Percentiles rank a stretch among this genome's conserved stretches.
Conservation (phyloP, 768 basidiomycete genomes). For the Lanmaoa pseudosensibilis region DNA sequence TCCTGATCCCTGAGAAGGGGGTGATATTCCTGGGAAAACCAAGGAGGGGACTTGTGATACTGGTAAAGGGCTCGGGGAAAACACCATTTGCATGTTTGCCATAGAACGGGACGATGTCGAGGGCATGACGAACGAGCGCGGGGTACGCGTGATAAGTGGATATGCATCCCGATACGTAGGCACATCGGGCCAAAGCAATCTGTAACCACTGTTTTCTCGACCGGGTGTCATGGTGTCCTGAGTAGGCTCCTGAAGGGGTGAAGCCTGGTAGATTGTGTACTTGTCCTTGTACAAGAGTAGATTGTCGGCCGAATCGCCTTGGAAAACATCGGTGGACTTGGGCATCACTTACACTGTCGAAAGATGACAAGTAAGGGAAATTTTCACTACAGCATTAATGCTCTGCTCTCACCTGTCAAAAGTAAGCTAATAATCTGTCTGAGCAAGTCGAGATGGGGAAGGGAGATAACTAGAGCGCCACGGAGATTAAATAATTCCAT, state of each 20-base stretch:
- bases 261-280: conserved; percentile 6
- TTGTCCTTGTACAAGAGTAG: conserved; percentile 7
- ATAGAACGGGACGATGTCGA: conserved; percentile 13
- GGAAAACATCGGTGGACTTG: neutral
- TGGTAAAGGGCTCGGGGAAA: conserved; percentile 31
- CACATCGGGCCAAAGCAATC: neutral
- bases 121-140: conserved; percentile 9
- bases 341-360: conserved; percentile 1
- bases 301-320: conserved; percentile 11
- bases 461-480: conserved; percentile 1
- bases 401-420: conserved; percentile 20
- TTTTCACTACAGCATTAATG: neutral
- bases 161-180: neutral
- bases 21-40: conserved; percentile 27
- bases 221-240: conserved; percentile 8
- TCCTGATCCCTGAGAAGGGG: conserved; percentile 25
- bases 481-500: conserved; percentile 13
- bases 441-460: neutral
- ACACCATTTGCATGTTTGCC: conserved; percentile 12
- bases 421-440: conserved; percentile 3
- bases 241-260: neutral
- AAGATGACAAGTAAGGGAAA: neutral
- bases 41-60: conserved; percentile 18
- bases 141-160: conserved; percentile 1
- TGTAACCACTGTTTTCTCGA: neutral